Evolutionary conservation across 2,329 filamentous ascomycete genomes (phyloP).

Genomic region (Mycosphaerella arachidis): DNA sequence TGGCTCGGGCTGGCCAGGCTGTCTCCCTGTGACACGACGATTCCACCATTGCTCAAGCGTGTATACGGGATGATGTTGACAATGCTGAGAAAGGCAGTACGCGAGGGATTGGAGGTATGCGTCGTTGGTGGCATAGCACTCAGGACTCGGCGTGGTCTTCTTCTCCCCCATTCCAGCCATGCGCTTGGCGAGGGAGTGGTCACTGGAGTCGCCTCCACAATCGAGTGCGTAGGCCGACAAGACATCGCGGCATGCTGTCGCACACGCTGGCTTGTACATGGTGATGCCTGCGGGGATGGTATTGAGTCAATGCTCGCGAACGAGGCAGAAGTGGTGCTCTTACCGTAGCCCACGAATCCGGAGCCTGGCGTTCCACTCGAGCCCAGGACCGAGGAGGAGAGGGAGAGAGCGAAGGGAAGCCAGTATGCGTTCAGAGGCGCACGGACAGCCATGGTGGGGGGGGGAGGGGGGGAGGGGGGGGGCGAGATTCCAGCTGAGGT

Average conservation of each 20-base stretch:
- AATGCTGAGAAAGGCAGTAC: conserved; percentile 29
- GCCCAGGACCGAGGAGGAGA: too few relatives aligned
- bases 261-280: not conserved
- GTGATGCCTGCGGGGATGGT: not conserved
- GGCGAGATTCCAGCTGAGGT: too few relatives aligned
- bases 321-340: too few relatives aligned
- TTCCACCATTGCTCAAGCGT: conserved; percentile 31
- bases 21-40: conserved; percentile 15
- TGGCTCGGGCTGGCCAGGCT: conserved; percentile 15
- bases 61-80: conserved; percentile 21
- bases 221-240: not conserved
- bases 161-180: not conserved
- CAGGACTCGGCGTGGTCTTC: conserved; percentile 1
- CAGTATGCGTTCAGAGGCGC: too few relatives aligned
- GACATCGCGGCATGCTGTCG: not conserved
- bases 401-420: too few relatives aligned
- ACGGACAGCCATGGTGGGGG: too few relatives aligned
- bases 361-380: too few relatives aligned
- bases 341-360: too few relatives aligned
- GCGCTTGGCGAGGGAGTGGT: not conserved
- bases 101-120: conserved; percentile 29
- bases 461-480: too few relatives aligned
- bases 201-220: not conserved
- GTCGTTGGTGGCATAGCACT: conserved; percentile 30
- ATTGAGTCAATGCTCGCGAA: not conserved